These are phyloP conservation scores for Phytophthora rubi DNA, from an alignment of 352 stramenopile genomes.

Conservation along the genomic window DNA sequence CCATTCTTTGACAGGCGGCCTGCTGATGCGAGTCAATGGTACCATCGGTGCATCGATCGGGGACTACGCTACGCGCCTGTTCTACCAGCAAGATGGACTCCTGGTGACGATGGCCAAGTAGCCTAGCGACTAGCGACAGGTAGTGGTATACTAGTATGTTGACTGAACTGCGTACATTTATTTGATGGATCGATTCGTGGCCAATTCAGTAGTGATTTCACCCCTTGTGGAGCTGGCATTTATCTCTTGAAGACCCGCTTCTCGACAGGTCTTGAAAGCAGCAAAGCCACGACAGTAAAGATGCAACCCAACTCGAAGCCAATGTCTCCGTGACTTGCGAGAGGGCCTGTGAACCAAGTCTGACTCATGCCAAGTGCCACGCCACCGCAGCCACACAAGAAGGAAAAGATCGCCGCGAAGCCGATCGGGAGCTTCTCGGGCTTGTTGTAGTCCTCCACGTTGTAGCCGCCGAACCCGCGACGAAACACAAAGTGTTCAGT, in stretches of 20 bases:
- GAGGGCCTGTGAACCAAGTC: conserved; percentile 43
- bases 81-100: conserved; percentile 77
- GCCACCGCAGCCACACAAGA: conserved; percentile 33
- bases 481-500: conserved; percentile 49
- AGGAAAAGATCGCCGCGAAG: conserved; percentile 46
- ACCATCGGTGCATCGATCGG: conserved; percentile 77
- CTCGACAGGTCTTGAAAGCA: conserved; percentile 43
- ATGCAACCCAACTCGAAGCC: conserved; percentile 43
- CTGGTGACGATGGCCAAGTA: conserved; percentile 73
- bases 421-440: conserved; percentile 41
- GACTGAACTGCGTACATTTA: conserved; percentile 9
- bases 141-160: conserved; percentile 2
- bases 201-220: conserved; percentile 18
- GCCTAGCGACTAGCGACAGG: conserved; percentile 1
- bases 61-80: conserved; percentile 64
- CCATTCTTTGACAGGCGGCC: conserved; percentile 65
- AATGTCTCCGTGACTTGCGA: conserved; percentile 41
- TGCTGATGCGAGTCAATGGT: conserved; percentile 85
- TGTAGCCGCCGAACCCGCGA: conserved; percentile 42
- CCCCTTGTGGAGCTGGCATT: neutral
- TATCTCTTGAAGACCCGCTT: conserved; percentile 39
- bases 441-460: conserved; percentile 47
- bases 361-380: conserved; percentile 49
- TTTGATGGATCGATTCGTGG: conserved; percentile 20
- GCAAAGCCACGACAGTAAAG: conserved; percentile 37